Evolutionary conservation across 23 red algal species (phyloP), one percentile per base, ranked within the genome.

Genomic region (Gracilariopsis chorda): DNA sequence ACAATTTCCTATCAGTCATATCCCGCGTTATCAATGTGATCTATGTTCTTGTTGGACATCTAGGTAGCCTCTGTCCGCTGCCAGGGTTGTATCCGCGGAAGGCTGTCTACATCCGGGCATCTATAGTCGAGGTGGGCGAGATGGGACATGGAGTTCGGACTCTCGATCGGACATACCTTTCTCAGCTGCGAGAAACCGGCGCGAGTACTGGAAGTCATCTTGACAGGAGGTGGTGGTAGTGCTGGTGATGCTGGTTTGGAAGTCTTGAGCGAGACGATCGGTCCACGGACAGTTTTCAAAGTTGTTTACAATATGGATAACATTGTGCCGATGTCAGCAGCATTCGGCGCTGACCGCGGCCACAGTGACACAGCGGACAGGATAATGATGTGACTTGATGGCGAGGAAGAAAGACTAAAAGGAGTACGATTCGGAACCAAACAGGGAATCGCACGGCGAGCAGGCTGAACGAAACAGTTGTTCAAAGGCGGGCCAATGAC

Each of bases 1-100:
- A 92, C 77, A 73, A 92, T 40, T 44, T 92, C 88, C 32, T 58
- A 92, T 20, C 45, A 60, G 40, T 55, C 42, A 28, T 82, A 20
- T 12, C 59, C 60, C 44, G 77, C 60, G 27, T 30, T 27, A 75
- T 59, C 73, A 48, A 92, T 82, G 21, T 80, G 63, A 73, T 92
- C 77, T 20, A 92, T 77, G 52, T 92, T 83, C 20, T 58, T 17
- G 34, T 48, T 34, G 51, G 83, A 92, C 40, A 55, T 55, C 20
- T 92, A 92, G 1, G 76, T 83, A 35, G 77, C 88, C 13, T 92
- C 76, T 0, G 71, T 61, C 19, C 60, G 19, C 48, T 48, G 1
- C 86, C 49, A 12, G 19, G 13, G n/a, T 80, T 80, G 37, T 51
- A 90, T 23, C 33, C 86, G 10, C 73, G 52, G 33, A 70, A 72